phyloP scores from a whole-genome alignment of 805 yeast species.

The Candida railenensis region DNA sequence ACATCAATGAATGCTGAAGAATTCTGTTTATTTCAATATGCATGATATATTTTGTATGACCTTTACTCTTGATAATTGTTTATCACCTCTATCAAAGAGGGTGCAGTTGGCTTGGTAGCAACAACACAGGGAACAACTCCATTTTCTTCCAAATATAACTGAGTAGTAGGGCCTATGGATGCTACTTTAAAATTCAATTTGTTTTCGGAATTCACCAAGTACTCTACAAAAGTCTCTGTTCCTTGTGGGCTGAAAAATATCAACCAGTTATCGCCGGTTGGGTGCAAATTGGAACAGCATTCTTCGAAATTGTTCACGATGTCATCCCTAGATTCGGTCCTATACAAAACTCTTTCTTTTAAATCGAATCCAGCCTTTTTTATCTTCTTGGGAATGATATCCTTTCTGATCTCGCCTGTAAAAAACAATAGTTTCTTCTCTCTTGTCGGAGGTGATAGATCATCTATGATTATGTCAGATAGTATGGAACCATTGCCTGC shows the following conservation, averaged over 20 bases:
- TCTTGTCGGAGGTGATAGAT: constrained; percentile 13
- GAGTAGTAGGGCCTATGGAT: constrained; percentile 92
- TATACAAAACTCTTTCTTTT: constrained; percentile 65
- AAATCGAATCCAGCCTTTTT: constrained; percentile 41
- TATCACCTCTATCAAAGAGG: constrained; percentile 47
- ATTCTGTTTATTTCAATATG: too few species aligned
- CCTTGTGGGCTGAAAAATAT: constrained; percentile 94
- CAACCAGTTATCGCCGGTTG: constrained; percentile 50
- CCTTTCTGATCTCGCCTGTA: constrained; percentile 84
- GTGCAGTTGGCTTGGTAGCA: constrained; percentile 72
- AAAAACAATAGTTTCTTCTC: constrained; percentile 59
- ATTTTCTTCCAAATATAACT: constrained; percentile 51
- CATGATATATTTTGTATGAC: too few species aligned
- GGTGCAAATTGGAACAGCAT: constrained; percentile 8
- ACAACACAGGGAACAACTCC: constrained; percentile 62
- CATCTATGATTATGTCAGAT: constrained; percentile 57
- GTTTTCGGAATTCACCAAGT: constrained; percentile 16
- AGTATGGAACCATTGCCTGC: constrained; percentile 82
- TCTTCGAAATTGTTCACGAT: constrained; percentile 38
- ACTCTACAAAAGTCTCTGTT: constrained; percentile 58
- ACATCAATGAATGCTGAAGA: too few species aligned
- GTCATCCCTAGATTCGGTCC: constrained; percentile 54
- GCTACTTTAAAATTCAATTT: constrained; percentile 50
- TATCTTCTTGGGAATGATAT: constrained; percentile 70
- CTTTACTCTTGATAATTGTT: too few species aligned